Conservation (phyloP, 306 rosid genomes). For the Corylus americana region DNA sequence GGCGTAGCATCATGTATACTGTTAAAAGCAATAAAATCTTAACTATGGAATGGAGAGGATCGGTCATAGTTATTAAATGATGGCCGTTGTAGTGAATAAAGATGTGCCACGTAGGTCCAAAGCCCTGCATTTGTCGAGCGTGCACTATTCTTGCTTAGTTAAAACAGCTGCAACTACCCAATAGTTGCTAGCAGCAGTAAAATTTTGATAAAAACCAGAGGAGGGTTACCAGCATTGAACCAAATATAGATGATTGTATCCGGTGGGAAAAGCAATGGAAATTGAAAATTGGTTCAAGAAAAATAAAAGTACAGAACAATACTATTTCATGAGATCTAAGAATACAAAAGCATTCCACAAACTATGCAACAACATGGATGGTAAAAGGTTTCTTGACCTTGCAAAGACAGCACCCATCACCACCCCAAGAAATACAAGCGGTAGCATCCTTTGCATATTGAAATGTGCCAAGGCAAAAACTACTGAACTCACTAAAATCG, state of each 20-base stretch:
- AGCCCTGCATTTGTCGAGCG: neutral
- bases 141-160: neutral
- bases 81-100: neutral
- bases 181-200: neutral
- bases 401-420: constrained; percentile 57
- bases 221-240: neutral
- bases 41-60: no score
- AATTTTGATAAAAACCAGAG: neutral
- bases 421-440: constrained; percentile 58
- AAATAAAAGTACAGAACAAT: neutral
- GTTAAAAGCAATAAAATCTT: no score
- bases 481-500: constrained; percentile 56
- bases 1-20: no score
- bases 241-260: neutral
- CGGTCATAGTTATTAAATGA: neutral
- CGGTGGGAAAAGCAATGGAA: neutral
- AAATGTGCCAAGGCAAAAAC: constrained; percentile 65
- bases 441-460: constrained; percentile 57
- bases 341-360: constrained; percentile 71
- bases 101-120: neutral
- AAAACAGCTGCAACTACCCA: neutral
- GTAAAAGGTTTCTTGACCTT: constrained; percentile 56
- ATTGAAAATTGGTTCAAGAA: neutral
- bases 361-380: constrained; percentile 64
- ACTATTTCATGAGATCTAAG: constrained; percentile 58